Evolutionary conservation across 169 alveolate genomes (phyloP).

Genomic region (Prorocentrum cordatum): DNA sequence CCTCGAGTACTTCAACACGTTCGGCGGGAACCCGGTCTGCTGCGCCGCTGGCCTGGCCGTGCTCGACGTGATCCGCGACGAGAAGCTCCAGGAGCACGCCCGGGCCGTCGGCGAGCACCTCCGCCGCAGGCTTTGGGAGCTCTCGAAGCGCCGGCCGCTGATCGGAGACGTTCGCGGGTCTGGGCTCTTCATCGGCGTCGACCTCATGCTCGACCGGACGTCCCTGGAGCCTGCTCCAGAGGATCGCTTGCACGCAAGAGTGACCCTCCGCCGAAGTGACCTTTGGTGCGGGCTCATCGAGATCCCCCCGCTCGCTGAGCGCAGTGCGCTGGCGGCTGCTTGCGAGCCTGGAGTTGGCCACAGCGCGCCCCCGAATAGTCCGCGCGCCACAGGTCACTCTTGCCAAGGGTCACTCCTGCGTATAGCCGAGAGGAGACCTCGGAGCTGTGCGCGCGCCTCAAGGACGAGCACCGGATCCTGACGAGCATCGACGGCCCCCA

Average conservation of each 20-base stretch:
- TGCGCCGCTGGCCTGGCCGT: conserved; percentile 60
- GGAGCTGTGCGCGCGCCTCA: conserved; percentile 16
- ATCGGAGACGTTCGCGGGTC: background rate
- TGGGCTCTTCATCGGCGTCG: conserved; percentile 4
- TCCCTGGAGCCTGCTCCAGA: conserved; percentile 11
- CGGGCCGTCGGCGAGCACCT: background rate
- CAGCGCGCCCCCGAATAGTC: too few relatives aligned
- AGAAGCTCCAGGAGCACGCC: conserved; percentile 1
- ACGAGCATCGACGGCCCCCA: conserved; percentile 58
- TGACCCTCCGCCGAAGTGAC: too few relatives aligned
- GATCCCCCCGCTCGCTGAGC: too few relatives aligned
- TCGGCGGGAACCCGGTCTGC: conserved; percentile 59
- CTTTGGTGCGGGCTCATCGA: too few relatives aligned
- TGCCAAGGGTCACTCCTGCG: too few relatives aligned
- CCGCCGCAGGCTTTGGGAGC: background rate
- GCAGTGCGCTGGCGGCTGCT: too few relatives aligned
- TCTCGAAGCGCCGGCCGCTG: background rate
- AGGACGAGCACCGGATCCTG: background rate
- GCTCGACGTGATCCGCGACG: background rate
- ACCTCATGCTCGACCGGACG: background rate
- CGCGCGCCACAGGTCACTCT: too few relatives aligned
- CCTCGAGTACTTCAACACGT: conserved; percentile 43
- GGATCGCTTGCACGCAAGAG: too few relatives aligned
- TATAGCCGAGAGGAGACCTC: conserved; percentile 7
- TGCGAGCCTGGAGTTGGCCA: too few relatives aligned